These are phyloP conservation scores for Sarocladiaceae sp. DNA, from an alignment of 2,329 filamentous ascomycete species.

Conservation along the genomic window DNA sequence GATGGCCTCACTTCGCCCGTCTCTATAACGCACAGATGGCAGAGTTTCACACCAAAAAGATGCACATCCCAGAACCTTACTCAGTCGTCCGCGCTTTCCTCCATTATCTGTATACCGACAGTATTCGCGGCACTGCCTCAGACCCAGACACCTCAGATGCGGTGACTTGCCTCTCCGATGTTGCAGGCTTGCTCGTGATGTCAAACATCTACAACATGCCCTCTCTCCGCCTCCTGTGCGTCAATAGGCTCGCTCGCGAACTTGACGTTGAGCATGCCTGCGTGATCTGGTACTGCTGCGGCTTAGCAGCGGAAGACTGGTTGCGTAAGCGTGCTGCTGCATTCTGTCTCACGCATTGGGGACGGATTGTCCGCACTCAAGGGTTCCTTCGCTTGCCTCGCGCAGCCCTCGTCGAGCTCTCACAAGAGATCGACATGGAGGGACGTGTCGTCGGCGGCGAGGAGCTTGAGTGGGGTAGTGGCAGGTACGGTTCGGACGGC, in stretches of 20 bases:
- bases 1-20: constrained; percentile 94
- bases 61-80: constrained; percentile 97
- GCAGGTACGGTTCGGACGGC: constrained; percentile 38
- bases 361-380: constrained; percentile 82
- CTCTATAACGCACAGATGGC: constrained; percentile 93
- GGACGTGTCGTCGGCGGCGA: constrained; percentile 87
- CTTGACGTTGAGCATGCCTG: constrained; percentile 93
- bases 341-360: constrained; percentile 94
- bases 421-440: constrained; percentile 88
- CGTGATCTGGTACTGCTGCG: constrained; percentile 92
- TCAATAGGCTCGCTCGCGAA: constrained; percentile 85
- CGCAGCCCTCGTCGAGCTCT: constrained; percentile 79
- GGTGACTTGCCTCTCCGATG: constrained; percentile 74
- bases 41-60: constrained; percentile 93
- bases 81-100: constrained; percentile 91
- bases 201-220: constrained; percentile 98
- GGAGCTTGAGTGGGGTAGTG: constrained; percentile 59
- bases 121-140: constrained; percentile 55
- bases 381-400: constrained; percentile 81
- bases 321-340: constrained; percentile 80
- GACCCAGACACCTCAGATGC: constrained; percentile 57
- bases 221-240: constrained; percentile 82
- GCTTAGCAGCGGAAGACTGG: constrained; percentile 89
- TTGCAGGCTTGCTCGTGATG: constrained; percentile 94
- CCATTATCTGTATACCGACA: constrained; percentile 95